Conservation (phyloP, 2,329 filamentous ascomycete genomes). For the Colletotrichum siamense region DNA sequence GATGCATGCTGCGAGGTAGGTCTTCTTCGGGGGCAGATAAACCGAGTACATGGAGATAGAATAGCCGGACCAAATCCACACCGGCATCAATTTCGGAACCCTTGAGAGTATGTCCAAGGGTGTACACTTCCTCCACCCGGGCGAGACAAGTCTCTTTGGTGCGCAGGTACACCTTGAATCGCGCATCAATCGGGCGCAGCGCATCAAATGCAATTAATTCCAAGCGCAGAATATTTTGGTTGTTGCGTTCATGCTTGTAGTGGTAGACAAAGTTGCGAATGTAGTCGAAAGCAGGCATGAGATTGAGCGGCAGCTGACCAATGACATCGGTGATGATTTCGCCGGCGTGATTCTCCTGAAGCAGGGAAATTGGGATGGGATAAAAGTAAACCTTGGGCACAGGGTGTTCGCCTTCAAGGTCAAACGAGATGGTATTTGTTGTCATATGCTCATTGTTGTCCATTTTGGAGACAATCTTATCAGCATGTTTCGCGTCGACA, state of each 20-base stretch:
- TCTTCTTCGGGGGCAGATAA: constrained; percentile 15
- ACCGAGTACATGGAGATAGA: constrained; percentile 26
- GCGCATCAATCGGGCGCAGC: constrained; percentile 28
- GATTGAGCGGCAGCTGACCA: not conserved
- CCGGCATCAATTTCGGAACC: constrained; percentile 13
- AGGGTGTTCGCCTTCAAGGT: constrained; percentile 23
- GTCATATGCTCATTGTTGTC: constrained; percentile 9
- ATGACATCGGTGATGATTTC: constrained; percentile 8
- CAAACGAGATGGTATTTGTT: constrained; percentile 25
- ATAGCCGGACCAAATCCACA: constrained; percentile 14
- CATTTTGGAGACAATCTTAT: not conserved
- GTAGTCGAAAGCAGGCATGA: constrained; percentile 23
- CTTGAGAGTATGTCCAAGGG: constrained; percentile 24
- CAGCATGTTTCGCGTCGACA: constrained; percentile 7
- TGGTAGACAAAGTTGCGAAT: not conserved
- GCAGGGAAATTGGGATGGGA: constrained; percentile 23
- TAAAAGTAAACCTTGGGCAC: constrained; percentile 31
- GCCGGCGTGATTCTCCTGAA: not conserved
- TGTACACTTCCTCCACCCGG: constrained; percentile 29
- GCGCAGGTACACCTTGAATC: constrained; percentile 43
- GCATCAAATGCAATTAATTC: constrained; percentile 39
- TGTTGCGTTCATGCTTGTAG: constrained; percentile 1
- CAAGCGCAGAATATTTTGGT: not conserved
- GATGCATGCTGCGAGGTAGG: constrained; percentile 27
- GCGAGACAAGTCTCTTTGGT: constrained; percentile 32